Conservation (phyloP, 2,329 filamentous ascomycete species). For the Monilinia fructicola region DNA sequence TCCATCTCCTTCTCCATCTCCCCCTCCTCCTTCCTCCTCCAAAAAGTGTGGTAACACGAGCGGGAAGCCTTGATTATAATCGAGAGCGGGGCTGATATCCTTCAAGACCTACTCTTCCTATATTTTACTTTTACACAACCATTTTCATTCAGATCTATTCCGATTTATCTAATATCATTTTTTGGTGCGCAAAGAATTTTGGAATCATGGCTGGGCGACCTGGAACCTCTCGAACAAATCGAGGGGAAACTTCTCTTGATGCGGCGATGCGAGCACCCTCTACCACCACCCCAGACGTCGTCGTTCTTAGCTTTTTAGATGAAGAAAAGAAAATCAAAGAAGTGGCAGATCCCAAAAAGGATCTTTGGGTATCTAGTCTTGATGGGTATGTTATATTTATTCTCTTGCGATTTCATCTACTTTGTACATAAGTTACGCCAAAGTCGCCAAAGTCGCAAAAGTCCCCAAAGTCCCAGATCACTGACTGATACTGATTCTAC, state of each 20-base stretch:
- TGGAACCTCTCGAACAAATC: conserved; percentile 2
- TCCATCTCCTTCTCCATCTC: too few relatives aligned
- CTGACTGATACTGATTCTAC: conserved; percentile 4
- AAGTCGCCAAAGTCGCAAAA: background rate
- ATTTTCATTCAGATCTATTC: background rate
- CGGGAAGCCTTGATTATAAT: conserved; percentile 16
- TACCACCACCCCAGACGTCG: conserved; percentile 42
- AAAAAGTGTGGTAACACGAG: conserved; percentile 22
- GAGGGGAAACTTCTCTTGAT: conserved; percentile 39
- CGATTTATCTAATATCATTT: background rate
- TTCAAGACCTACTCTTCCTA: conserved; percentile 5
- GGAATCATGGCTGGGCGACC: conserved; percentile 12
- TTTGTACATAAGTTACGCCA: background rate
- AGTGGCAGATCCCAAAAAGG: conserved; percentile 45
- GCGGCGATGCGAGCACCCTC: conserved; percentile 47
- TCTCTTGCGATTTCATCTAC: background rate
- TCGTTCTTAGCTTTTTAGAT: conserved; percentile 43
- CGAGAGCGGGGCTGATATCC: conserved; percentile 23
- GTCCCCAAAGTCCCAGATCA: background rate
- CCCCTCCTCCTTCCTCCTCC: too few relatives aligned
- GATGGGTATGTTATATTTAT: conserved; percentile 46
- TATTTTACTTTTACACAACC: background rate
- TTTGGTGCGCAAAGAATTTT: background rate
- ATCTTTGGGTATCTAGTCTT: conserved; percentile 51
- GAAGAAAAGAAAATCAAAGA: conserved; percentile 41